These are phyloP conservation scores for Cyanodermella asteris DNA, from an alignment of 2,329 filamentous ascomycete genomes.

Conservation along the genomic window DNA sequence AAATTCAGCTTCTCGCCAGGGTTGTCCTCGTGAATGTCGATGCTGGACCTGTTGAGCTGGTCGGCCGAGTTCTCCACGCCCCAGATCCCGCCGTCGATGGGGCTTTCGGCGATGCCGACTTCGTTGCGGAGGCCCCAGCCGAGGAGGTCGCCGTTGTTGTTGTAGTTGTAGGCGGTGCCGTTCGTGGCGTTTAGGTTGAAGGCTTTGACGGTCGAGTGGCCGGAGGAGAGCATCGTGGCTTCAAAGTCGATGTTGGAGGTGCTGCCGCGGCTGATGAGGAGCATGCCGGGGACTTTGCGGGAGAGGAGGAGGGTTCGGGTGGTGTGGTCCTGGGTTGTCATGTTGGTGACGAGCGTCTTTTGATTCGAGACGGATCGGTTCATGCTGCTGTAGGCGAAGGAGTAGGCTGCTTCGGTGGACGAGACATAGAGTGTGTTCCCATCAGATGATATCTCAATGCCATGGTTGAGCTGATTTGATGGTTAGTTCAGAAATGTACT, in stretches of 20 bases:
- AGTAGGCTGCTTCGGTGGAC: constrained; percentile 33
- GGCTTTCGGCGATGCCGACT: constrained; percentile 39
- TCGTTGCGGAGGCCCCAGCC: constrained; percentile 55
- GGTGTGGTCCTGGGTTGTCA: constrained; percentile 38
- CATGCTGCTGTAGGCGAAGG: constrained; percentile 40
- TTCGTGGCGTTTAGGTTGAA: constrained; percentile 28
- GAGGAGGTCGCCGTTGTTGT: constrained; percentile 27
- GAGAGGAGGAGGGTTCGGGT: constrained; percentile 47
- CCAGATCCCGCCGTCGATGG: constrained; percentile 26
- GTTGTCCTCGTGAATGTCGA: constrained; percentile 46
- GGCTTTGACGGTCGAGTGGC: constrained; percentile 45
- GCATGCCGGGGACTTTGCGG: constrained; percentile 27
- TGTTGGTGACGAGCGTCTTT: constrained; percentile 36
- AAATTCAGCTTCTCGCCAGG: constrained; percentile 56
- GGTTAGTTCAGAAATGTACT: too few relatives aligned
- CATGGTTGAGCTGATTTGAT: constrained; percentile 24
- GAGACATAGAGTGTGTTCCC: constrained; percentile 33
- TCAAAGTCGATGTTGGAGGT: constrained; percentile 36
- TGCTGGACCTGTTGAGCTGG: constrained; percentile 32
- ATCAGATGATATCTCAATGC: constrained; percentile 26
- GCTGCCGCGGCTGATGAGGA: constrained; percentile 46
- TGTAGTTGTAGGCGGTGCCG: constrained; percentile 20
- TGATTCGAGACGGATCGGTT: too few relatives aligned
- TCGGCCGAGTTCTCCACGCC: constrained; percentile 52
- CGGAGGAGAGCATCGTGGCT: constrained; percentile 29